Evolutionary conservation across 192 early-diverging fungal species (phyloP), one percentile per base, ranked within the genome.

Genomic region (Phycomyces nitens): DNA sequence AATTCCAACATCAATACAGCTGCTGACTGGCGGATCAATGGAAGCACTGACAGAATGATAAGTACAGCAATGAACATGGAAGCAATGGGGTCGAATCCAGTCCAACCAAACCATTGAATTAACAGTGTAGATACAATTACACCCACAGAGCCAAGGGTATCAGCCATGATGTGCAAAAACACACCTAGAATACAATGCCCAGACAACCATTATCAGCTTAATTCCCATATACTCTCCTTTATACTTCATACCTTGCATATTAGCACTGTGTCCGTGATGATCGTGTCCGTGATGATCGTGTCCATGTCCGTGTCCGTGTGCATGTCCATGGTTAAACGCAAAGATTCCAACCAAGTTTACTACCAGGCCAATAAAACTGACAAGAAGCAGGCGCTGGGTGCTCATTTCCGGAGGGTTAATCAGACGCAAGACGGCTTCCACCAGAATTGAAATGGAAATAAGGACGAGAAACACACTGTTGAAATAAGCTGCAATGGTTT

Each of bases 281-380:
- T 75, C 74, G 56, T 89, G 83, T 12, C 65, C 67, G 53, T 88
- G 81, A 22, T 85, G 84, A 16, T 70, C 66, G 57, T 90, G 86
- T 8, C 77, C 78, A 60, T 89, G 87, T 21, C 70, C 77, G 69
- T 89, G 84, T 1, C 83, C 85, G 54, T 89, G 89, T 4, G 77
- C 84, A 62, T 91, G 89, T 21, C 85, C 87, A 62, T 93, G 91
- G 43, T 96, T 92, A 72, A 98, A 98, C 0, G 90, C 92, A 73
- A 95, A 87, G 56, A 94, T 93, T 47, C 95, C 95, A 53, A 96
- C 85, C 65, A 98, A 64, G 68, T 98, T 98, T 29, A 98, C 96
- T 27, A 91, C 75, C 55, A 98, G 78, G 0, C 96, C 96, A 5
- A 96, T 78, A 67, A 94, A 84, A 27, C 92, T 93, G 27, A 98